Evolutionary conservation across 1,139 yeast species (phyloP).

Genomic region (Diutina mesorugosa): DNA sequence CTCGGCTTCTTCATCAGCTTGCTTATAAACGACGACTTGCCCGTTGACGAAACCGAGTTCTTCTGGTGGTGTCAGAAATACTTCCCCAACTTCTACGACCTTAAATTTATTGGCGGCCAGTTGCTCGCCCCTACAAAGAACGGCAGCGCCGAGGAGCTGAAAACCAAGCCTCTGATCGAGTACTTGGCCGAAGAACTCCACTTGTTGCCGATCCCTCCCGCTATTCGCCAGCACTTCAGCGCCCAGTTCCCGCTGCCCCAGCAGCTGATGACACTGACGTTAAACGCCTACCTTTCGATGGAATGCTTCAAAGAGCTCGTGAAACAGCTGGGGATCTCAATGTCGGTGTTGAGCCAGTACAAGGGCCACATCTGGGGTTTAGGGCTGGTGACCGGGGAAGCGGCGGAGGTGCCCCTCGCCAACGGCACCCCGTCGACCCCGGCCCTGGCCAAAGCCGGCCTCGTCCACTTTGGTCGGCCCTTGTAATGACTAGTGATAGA

Average conservation of each 20-base stretch:
- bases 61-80: slow-evolving; percentile 57
- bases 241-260: slow-evolving; percentile 22
- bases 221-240: slow-evolving; percentile 34
- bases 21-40: slow-evolving; percentile 65
- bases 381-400: slow-evolving; percentile 9
- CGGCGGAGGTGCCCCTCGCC: not conserved
- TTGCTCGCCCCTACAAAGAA: slow-evolving; percentile 14
- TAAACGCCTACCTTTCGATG: slow-evolving; percentile 43
- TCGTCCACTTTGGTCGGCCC: slow-evolving; percentile 2
- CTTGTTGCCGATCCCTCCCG: slow-evolving; percentile 36
- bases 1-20: slow-evolving; percentile 79
- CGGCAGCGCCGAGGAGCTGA: slow-evolving; percentile 4
- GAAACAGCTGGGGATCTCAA: slow-evolving; percentile 25
- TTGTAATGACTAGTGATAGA: not conserved
- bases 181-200: slow-evolving; percentile 47
- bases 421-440: slow-evolving; percentile 2
- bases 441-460: slow-evolving; percentile 1
- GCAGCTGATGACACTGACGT: slow-evolving; percentile 32
- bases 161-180: slow-evolving; percentile 33
- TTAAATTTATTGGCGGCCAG: slow-evolving; percentile 63
- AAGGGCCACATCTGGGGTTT: slow-evolving; percentile 46
- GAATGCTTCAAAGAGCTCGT: slow-evolving; percentile 46
- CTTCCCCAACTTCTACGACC: slow-evolving; percentile 78
- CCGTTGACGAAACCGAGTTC: slow-evolving; percentile 71
- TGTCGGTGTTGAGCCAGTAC: slow-evolving; percentile 23